Evolutionary conservation across 805 yeast genomes (phyloP).

Genomic region (Pichia manshurica): DNA sequence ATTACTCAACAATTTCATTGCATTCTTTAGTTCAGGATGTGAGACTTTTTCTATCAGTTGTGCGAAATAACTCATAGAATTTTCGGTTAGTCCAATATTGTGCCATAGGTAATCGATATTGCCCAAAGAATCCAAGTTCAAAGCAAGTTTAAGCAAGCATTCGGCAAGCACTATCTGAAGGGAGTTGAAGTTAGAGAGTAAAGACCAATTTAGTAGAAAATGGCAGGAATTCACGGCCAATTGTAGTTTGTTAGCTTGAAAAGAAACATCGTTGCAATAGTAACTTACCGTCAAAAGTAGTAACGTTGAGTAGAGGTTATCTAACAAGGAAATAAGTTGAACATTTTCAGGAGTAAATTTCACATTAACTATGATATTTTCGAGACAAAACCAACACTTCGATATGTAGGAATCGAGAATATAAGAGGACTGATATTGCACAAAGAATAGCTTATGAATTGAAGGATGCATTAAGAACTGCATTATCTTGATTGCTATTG

Average conservation of each 20-base stretch:
- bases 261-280: slow-evolving; percentile 17
- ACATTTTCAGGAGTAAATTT: slow-evolving; percentile 16
- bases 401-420: slow-evolving; percentile 23
- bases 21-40: slow-evolving; percentile 20
- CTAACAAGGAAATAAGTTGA: slow-evolving; percentile 18
- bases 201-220: slow-evolving; percentile 27
- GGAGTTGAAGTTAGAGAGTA: slow-evolving; percentile 21
- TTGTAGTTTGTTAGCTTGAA: slow-evolving; percentile 18
- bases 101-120: slow-evolving; percentile 20
- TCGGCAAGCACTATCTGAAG: slow-evolving; percentile 26
- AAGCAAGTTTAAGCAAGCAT: slow-evolving; percentile 22
- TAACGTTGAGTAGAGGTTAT: slow-evolving; percentile 25
- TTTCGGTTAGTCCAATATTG: slow-evolving; percentile 17
- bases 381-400: slow-evolving; percentile 31
- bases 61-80: slow-evolving; percentile 11
- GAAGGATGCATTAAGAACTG: slow-evolving; percentile 24
- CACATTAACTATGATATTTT: slow-evolving; percentile 26
- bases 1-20: slow-evolving; percentile 16
- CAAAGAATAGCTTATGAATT: slow-evolving; percentile 17
- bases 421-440: slow-evolving; percentile 19
- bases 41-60: slow-evolving; percentile 7
- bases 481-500: slow-evolving; percentile 23
- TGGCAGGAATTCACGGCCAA: slow-evolving; percentile 19
- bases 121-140: slow-evolving; percentile 15
- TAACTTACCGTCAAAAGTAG: slow-evolving; percentile 19